Conservation (phyloP, 2,329 filamentous ascomycete genomes). For the Trichoderma oligosporum region DNA sequence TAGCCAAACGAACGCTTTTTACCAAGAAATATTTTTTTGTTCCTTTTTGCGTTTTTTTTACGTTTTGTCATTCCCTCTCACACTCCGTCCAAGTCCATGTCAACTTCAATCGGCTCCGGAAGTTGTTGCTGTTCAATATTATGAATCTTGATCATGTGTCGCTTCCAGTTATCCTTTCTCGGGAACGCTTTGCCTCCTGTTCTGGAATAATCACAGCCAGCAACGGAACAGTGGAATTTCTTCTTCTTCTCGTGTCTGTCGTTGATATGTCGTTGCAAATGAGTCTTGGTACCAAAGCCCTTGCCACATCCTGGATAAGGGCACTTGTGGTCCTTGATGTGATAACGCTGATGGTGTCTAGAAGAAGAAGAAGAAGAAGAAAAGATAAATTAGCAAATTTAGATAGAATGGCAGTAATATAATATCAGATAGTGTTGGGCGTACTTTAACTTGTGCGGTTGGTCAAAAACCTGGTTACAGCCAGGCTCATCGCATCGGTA, state of each 20-base stretch:
- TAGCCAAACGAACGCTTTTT: not conserved
- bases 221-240: slow-evolving; percentile 55
- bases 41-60: not conserved
- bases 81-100: slow-evolving; percentile 33
- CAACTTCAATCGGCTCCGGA: slow-evolving; percentile 42
- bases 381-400: not conserved
- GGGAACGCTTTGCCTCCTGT: slow-evolving; percentile 56
- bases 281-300: slow-evolving; percentile 59
- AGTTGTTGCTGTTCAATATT: slow-evolving; percentile 38
- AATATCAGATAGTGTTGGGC: slow-evolving; percentile 22
- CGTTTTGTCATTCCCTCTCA: too few species aligned
- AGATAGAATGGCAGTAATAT: not conserved
- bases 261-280: slow-evolving; percentile 59
- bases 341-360: slow-evolving; percentile 58
- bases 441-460: slow-evolving; percentile 58
- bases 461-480: slow-evolving; percentile 47
- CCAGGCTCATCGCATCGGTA: slow-evolving; percentile 38
- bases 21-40: too few species aligned
- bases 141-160: slow-evolving; percentile 61
- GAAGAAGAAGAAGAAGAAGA: not conserved
- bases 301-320: slow-evolving; percentile 51
- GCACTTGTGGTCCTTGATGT: slow-evolving; percentile 57
- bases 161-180: slow-evolving; percentile 60
- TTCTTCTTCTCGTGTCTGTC: slow-evolving; percentile 58
- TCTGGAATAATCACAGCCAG: slow-evolving; percentile 54